These are phyloP conservation scores for Solanum aculeatissimum DNA, from an alignment of 305 asterid species.

Conservation along the genomic window DNA sequence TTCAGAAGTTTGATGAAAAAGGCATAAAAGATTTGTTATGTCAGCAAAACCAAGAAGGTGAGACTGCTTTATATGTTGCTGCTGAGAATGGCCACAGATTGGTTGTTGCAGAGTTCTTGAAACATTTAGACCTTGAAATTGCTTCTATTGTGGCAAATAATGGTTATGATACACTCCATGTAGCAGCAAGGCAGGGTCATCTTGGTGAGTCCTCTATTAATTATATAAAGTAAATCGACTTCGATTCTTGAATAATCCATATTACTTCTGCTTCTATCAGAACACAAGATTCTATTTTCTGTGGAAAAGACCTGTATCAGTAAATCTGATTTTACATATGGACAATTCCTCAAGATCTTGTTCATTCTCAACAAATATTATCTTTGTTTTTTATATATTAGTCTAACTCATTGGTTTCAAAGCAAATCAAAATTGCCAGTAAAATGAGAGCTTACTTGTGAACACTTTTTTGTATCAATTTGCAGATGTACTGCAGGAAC, in stretches of 20 bases:
- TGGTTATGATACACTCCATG: slow-evolving; percentile 82
- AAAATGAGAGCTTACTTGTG: neutral
- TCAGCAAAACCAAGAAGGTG: slow-evolving; percentile 89
- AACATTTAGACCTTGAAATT: slow-evolving; percentile 54
- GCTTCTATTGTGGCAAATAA: slow-evolving; percentile 69
- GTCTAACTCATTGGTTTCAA: neutral
- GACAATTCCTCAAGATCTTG: too few relatives aligned
- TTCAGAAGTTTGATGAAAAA: slow-evolving; percentile 42
- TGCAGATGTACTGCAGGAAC: slow-evolving; percentile 74
- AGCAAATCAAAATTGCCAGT: neutral
- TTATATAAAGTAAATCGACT: neutral
- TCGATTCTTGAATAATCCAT: neutral
- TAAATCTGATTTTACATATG: too few relatives aligned
- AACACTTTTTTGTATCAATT: neutral
- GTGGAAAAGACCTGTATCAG: too few relatives aligned
- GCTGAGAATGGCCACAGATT: slow-evolving; percentile 71
- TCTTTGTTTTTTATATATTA: too few relatives aligned
- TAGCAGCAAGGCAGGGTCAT: slow-evolving; percentile 93
- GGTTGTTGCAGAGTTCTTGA: slow-evolving; percentile 74
- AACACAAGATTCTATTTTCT: too few relatives aligned
- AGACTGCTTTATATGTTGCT: slow-evolving; percentile 75
- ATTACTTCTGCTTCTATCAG: too few relatives aligned
- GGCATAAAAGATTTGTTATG: slow-evolving; percentile 47
- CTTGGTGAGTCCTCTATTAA: slow-evolving; percentile 33
- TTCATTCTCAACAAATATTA: too few relatives aligned